phyloP scores from a whole-genome alignment of 805 yeast genomes.

The Wickerhamiella sorbophila region DNA sequence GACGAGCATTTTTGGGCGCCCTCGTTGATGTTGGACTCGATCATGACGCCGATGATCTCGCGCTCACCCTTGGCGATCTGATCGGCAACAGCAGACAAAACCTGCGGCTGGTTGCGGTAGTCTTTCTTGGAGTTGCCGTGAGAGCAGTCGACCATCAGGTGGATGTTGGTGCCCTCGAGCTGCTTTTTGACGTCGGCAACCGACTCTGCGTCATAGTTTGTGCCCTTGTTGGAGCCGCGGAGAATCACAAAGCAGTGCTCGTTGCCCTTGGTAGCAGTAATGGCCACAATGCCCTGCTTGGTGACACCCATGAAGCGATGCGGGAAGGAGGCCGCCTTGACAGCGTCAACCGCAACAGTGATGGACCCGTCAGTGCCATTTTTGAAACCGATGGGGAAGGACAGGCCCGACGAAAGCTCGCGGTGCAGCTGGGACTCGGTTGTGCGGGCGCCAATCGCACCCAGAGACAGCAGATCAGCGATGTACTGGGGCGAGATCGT shows the following conservation, averaged over 20 bases:
- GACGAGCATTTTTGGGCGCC: slow-evolving; percentile 75
- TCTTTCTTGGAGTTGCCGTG: slow-evolving; percentile 95
- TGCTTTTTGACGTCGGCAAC: slow-evolving; percentile 60
- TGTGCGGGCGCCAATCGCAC: slow-evolving; percentile 98
- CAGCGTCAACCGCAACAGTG: slow-evolving; percentile 88
- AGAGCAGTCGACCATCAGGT: slow-evolving; percentile 90
- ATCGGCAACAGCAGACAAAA: slow-evolving; percentile 64
- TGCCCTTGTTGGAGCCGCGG: slow-evolving; percentile 91
- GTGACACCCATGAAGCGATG: slow-evolving; percentile 97
- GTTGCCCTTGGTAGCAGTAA: slow-evolving; percentile 91
- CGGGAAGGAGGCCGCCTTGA: slow-evolving; percentile 76
- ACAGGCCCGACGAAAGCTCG: slow-evolving; percentile 91
- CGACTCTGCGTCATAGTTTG: slow-evolving; percentile 77
- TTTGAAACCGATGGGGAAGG: slow-evolving; percentile 98
- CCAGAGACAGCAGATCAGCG: slow-evolving; percentile 79
- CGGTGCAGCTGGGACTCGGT: slow-evolving; percentile 97
- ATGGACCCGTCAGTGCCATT: slow-evolving; percentile 96
- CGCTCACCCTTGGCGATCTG: slow-evolving; percentile 75
- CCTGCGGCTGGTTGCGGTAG: slow-evolving; percentile 89
- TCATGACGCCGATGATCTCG: slow-evolving; percentile 82
- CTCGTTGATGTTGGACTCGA: slow-evolving; percentile 81
- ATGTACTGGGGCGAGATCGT: slow-evolving; percentile 94
- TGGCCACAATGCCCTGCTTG: slow-evolving; percentile 92
- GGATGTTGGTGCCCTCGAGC: slow-evolving; percentile 31
- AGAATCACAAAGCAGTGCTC: slow-evolving; percentile 84